Evolutionary conservation across 1,284 basidiomycete species (phyloP), one percentile per base, ranked within the genome.

Genomic region (Trichosporon sp.): DNA sequence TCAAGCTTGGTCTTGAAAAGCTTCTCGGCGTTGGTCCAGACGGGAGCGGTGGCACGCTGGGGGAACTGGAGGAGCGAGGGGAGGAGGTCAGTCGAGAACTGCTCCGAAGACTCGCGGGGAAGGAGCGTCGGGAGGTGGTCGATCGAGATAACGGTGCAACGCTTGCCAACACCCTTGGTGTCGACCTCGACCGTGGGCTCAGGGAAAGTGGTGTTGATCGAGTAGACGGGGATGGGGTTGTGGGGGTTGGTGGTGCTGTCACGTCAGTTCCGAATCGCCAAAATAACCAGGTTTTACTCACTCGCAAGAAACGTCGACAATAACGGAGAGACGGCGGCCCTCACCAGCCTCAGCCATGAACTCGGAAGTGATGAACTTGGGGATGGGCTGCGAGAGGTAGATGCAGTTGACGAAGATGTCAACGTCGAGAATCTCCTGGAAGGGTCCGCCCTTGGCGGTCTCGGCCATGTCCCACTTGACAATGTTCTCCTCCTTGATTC

Each of bases 361-460:
- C 65, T 94, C 90, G 51, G 84, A 84, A 11, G 91, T 92, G 72
- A 99, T 76, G 85, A 99, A 99, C 68, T 92, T 88, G 14, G 96
- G 94, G 77, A 99, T 99, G 75, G 89, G 87, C 68, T 91, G 89
- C 67, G 90, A 91, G 72, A 99, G 91, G 86, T 99, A 99, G 85
- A 99, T 99, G 89, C 97, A 99, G 87, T 99, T 99, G 88, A 99
- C 90, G 80, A 99, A 98, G 80, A 99, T 91, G 85, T 99, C 97
- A 74, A 95, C 96, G 77, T 96, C 94, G 61, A 99, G 88, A 75
- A 99, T 94, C 85, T 98, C 96, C 73, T 90, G 86, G 88, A 98
- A 99, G 0, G 97, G 97, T 1, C 97, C 97, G 67, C 96, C 94
- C 86, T 96, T 97, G 78, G 92, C 92, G 6, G 97, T 99, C 87